Conservation (phyloP, 768 basidiomycete species). For the Sarcodon sp. region DNA sequence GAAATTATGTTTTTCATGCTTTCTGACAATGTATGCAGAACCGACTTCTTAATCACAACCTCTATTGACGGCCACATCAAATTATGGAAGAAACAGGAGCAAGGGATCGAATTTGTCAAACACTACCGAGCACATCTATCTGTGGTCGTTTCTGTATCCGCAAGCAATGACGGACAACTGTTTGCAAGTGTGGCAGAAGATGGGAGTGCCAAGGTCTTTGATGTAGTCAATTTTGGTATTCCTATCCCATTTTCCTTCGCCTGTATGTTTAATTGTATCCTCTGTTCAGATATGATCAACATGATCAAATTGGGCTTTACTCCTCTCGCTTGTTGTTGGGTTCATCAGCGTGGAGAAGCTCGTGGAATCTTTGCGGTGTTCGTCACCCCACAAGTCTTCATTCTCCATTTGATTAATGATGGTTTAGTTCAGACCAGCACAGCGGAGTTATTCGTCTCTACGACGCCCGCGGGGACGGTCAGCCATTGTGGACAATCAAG, state of each 20-base stretch:
- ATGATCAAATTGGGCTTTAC: constrained; percentile 83
- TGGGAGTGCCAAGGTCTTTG: constrained; percentile 89
- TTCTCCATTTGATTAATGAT: constrained; percentile 8
- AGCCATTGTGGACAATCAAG: constrained; percentile 62
- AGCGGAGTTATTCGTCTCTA: constrained; percentile 77
- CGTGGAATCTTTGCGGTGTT: constrained; percentile 84
- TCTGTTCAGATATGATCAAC: constrained; percentile 86
- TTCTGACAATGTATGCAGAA: constrained; percentile 33
- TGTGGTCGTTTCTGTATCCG: constrained; percentile 68
- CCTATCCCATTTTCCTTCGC: not conserved
- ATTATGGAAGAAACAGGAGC: constrained; percentile 98
- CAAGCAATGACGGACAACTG: constrained; percentile 83
- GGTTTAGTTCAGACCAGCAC: constrained; percentile 59
- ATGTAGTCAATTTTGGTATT: constrained; percentile 93
- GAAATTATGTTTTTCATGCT: not conserved
- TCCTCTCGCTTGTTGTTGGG: constrained; percentile 91
- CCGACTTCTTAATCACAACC: constrained; percentile 88
- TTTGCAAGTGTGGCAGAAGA: constrained; percentile 91
- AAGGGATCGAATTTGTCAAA: constrained; percentile 96
- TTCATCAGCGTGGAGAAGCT: constrained; percentile 80
- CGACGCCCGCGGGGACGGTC: constrained; percentile 80
- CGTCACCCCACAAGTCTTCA: constrained; percentile 12
- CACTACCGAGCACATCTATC: constrained; percentile 89
- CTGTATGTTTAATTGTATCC: not conserved
- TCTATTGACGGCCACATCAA: constrained; percentile 93